Evolutionary conservation across 2,329 filamentous ascomycete genomes (phyloP).

Genomic region (Monilinia vaccinii-corymbosi): DNA sequence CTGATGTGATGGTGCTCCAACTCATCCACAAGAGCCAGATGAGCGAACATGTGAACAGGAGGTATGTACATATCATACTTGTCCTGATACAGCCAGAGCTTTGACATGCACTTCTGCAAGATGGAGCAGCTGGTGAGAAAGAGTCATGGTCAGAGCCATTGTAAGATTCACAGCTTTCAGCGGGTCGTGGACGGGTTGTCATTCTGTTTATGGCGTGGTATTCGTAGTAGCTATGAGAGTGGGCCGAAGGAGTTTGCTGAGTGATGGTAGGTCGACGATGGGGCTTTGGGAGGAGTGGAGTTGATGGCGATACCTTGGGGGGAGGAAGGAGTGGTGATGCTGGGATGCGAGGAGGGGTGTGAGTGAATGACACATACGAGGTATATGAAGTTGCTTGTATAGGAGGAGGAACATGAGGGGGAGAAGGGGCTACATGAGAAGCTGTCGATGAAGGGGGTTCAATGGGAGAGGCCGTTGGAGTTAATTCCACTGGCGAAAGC

Average conservation of each 20-base stretch:
- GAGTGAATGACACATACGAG: neutral
- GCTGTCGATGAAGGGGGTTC: neutral
- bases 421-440: neutral
- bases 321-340: no score
- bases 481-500: neutral
- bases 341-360: neutral
- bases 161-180: neutral
- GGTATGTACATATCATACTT: neutral
- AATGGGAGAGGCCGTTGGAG: neutral
- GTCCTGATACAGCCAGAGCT: neutral
- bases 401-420: no score
- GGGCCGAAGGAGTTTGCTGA: no score
- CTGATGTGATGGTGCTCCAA: neutral
- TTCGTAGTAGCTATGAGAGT: neutral
- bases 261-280: neutral
- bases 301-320: neutral
- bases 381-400: neutral
- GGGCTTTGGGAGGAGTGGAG: neutral
- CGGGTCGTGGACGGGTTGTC: no score
- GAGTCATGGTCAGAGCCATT: neutral
- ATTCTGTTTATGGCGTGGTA: neutral
- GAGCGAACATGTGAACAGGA: neutral
- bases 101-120: neutral
- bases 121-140: rapidly evolving
- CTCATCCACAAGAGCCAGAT: neutral